Base-by-base conservation (phyloP, 352 stramenopile genomes). In the Phytophthora palmivora region DNA sequence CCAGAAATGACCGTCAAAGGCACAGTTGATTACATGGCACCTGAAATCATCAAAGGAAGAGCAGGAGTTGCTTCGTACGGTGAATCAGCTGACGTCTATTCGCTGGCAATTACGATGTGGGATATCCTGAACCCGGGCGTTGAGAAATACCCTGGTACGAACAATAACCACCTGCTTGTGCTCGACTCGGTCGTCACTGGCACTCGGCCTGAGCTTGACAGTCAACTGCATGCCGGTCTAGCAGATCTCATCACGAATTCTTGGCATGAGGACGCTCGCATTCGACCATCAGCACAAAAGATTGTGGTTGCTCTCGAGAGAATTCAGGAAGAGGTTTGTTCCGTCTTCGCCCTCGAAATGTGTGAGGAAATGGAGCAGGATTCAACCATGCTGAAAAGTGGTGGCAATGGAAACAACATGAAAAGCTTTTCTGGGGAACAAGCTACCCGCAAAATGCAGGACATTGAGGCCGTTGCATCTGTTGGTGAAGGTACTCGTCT, bases 1-100 rank as follows among this genome's bases (percentile, higher is more conserved):
- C 69, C 50, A 33, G 61, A 74, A 43, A 76, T 86, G 75, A 83
- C 76, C 10, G 82, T 92, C 1, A 81, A 82, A 22, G 84, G 84
- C 0, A 92, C 84, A 0, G 78, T 87, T 0, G 72, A 87, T 19
- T 90, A 91, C 63, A 93, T 93, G 83, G 83, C 84, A 8, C 84
- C 84, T 0, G 84, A 93, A 52, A 65, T 93, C 7, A 89, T 93
- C 51, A 84, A 87, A 41, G 78, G 79, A 3, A 59, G 68, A 26
- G 73, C 58, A 18, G 78, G 80, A 6, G n/a, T 76, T 10, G 78
- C 74, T 8, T 61, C 53, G 0, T 92, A 92, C 41, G 78, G 63
- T 4, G 81, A 92, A 68, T 77, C 75, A 9, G 81, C 83, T 15
- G 84, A 93, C 24, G 71, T 93, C 12, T 93, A 89, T 60, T 79